phyloP scores from a whole-genome alignment of 441 rosid genomes.

The Jatropha podagrica region DNA sequence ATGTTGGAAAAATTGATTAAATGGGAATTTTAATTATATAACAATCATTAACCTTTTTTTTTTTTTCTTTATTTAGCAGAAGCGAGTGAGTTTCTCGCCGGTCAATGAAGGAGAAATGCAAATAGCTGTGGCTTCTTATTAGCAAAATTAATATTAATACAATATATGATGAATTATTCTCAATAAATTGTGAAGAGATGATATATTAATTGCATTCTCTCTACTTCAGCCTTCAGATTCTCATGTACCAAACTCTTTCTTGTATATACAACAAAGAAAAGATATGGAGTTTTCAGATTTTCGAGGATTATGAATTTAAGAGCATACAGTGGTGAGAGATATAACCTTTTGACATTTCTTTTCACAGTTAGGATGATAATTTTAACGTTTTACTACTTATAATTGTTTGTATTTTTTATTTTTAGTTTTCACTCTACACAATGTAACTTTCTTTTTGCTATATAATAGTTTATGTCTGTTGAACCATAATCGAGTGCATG shows the following conservation, averaged over 20 bases:
- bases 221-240: conserved; percentile 15
- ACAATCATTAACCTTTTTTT: too few species aligned
- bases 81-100: conserved; percentile 75
- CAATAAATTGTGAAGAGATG: conserved; percentile 4
- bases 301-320: conserved; percentile 15
- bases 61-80: conserved; percentile 44
- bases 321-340: conserved; percentile 22
- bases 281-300: not conserved
- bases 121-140: conserved; percentile 55
- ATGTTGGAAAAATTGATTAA: not conserved
- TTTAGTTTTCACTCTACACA: too few species aligned
- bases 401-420: too few species aligned
- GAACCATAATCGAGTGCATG: too few species aligned
- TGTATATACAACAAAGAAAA: conserved; percentile 24
- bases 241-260: not conserved
- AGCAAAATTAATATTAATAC: not conserved
- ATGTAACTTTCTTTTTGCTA: too few species aligned
- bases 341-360: not conserved
- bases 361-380: not conserved
- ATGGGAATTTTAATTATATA: not conserved
- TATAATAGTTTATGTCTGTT: too few species aligned
- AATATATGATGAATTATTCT: not conserved
- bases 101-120: conserved; percentile 57
- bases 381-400: too few species aligned
- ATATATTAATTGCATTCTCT: not conserved